Base-by-base conservation (phyloP, 495 filamentous ascomycete species). In the Staphylotrichum longicolle region DNA sequence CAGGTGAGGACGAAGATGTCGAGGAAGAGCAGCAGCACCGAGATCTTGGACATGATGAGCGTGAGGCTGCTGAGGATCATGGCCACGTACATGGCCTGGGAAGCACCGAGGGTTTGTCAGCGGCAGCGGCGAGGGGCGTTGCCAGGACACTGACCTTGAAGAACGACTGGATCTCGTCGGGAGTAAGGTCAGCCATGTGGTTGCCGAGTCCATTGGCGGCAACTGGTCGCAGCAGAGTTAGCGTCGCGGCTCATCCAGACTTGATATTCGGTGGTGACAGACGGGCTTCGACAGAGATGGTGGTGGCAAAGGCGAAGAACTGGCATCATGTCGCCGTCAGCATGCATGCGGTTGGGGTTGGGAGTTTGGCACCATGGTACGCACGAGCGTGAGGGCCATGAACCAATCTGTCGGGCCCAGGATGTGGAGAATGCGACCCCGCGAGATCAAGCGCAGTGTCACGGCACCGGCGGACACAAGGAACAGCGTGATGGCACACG, bases 1-100 rank as follows among this genome's bases (percentile, higher is more conserved):
- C 34, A 53, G 33, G 63, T 49, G 47, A 66, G 11, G 10, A 62
- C 52, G 11, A 70, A 63, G 54, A 70, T 58, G 62, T 69, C 60
- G n/a, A 68, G 52, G 58, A 67, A 70, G 11, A 70, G 54, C 6
- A 67, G 37, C 27, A 67, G 58, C 10, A 72, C 64, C 12, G 64
- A 72, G n/a, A 72, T 44, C 59, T 70, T 72, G 56, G 66, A 68
- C 46, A 66, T 46, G 54, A 55, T n/a, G 37, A 69, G 62, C 56
- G 58, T 59, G 42, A 63, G 56, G 35, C 35, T 45, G 41, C 49
- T 54, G 46, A 57, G 15, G 35, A 67, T 32, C n/a, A 64, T 54
- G 20, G 41, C 41, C 1, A 30, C 12, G 10, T 54, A 61, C 3
- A 49, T 46, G 30, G 41, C 3, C 58, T 47, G 33, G 14, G 14